Percentiles rank a stretch among this genome's conserved stretches.
Conservation (phyloP, 1,284 basidiomycete genomes). For the Xerocomus amazonicus region DNA sequence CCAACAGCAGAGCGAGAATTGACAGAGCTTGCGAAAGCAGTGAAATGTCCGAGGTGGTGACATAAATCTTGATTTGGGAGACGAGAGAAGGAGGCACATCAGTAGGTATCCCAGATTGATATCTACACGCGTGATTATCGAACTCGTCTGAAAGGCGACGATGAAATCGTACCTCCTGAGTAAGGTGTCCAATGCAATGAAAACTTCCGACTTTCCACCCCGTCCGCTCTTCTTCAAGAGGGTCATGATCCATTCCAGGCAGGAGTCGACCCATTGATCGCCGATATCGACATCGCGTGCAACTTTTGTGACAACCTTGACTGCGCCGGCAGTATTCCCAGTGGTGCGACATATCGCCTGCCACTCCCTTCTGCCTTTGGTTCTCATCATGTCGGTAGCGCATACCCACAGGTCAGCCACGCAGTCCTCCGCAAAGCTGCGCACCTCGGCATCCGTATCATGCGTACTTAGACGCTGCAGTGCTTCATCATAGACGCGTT, state of each 20-base stretch:
- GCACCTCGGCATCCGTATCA: constrained; percentile 90
- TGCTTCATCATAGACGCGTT: constrained; percentile 73
- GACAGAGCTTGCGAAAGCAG: constrained; percentile 75
- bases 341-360: constrained; percentile 76
- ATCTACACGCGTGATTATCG: constrained; percentile 39
- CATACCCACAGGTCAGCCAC: constrained; percentile 86
- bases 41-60: constrained; percentile 71
- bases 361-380: constrained; percentile 70
- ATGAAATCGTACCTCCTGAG: constrained; percentile 53
- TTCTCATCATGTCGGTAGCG: constrained; percentile 68
- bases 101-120: constrained; percentile 59
- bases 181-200: constrained; percentile 75
- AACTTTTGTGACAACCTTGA: constrained; percentile 70
- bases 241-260: constrained; percentile 73
- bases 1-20: constrained; percentile 68
- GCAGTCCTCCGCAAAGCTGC: constrained; percentile 76
- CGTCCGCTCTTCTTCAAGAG: constrained; percentile 81
- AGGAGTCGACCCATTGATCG: constrained; percentile 78
- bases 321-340: constrained; percentile 68
- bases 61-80: constrained; percentile 69
- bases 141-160: constrained; percentile 12
- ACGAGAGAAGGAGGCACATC: constrained; percentile 63
- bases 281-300: constrained; percentile 63
- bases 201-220: constrained; percentile 75
- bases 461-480: constrained; percentile 68